Base-by-base conservation (phyloP, 108 stramenopile genomes). In the Cyclostephanos invisitatus region DNA sequence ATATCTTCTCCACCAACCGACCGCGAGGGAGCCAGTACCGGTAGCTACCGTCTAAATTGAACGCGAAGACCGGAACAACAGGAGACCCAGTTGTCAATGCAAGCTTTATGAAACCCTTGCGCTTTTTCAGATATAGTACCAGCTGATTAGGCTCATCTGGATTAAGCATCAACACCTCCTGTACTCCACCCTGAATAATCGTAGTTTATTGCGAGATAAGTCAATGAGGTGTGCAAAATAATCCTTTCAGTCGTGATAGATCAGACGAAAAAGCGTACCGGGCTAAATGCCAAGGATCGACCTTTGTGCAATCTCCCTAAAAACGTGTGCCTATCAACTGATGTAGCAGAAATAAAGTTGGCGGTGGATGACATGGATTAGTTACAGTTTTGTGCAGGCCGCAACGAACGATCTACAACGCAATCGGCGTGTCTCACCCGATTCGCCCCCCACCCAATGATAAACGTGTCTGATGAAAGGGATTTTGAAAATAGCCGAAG, bases 51-150 rank as follows among this genome's bases (percentile, higher is more conserved):
- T 84, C 83, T 3, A 83, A 70, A 61, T 87, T 82, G 70, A 96
- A 95, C 12, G 84, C 83, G 61, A 90, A 91, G 0, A 82, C 75
- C 1, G 97, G 97, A 48, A 97, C 92, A n/a, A 97, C 80, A 1
- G 85, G 83, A 14, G 86, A 75, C 9, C 93, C 92, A 8, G 92
- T 62, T 44, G 72, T 27, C 58, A 97, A 58, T 0, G 95, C 94
- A 10, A 92, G 72, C 40, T 89, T 88, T 14, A 96, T 72, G 63
- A 97, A 96, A 17, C 97, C 97, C 69, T 92, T 94, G 22, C 95
- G 80, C 14, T 80, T 83, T 24, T 81, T 60, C 21, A 97, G 71
- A 64, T 82, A 90, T 42, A 93, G 51, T 3, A 84, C 55, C 0
- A 85, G 17, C 10, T 87, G 82, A 18, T 77, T 44, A 3, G 80